phyloP scores from a whole-genome alignment of 768 basidiomycete species.

The Auricularia sp. region DNA sequence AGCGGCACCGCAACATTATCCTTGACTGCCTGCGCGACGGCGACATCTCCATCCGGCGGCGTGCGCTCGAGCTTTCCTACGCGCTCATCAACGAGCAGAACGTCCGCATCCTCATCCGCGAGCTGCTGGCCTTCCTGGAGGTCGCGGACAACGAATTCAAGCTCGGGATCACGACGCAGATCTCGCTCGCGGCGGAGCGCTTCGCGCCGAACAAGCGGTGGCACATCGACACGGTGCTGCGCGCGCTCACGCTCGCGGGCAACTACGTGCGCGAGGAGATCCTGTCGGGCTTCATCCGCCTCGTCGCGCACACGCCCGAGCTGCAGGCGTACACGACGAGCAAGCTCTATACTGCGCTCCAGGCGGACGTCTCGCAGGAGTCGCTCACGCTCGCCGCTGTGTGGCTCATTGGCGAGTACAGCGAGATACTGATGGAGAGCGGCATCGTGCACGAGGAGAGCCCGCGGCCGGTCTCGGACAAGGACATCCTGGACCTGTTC shows the following conservation, averaged over 20 bases:
- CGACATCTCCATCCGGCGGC: constrained; percentile 94
- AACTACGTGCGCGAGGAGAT: constrained; percentile 98
- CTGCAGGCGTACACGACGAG: constrained; percentile 92
- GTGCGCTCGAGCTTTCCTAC: constrained; percentile 93
- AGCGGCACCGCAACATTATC: constrained; percentile 94
- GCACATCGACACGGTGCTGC: constrained; percentile 96
- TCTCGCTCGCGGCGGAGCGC: constrained; percentile 87
- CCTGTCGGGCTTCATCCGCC: constrained; percentile 85
- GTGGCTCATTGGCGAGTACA: constrained; percentile 96
- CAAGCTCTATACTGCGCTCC: constrained; percentile 78
- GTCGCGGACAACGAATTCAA: constrained; percentile 99
- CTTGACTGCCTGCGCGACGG: constrained; percentile 99
- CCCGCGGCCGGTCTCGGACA: constrained; percentile 53
- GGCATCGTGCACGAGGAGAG: constrained; percentile 73
- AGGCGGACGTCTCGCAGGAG: constrained; percentile 90
- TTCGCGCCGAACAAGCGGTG: constrained; percentile 97
- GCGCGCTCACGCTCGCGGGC: constrained; percentile 88
- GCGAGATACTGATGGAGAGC: constrained; percentile 79
- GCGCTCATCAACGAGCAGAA: constrained; percentile 93
- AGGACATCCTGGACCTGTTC: constrained; percentile 77
- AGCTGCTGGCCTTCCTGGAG: constrained; percentile 91
- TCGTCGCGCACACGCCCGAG: constrained; percentile 95
- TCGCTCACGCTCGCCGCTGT: constrained; percentile 86
- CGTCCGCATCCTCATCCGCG: constrained; percentile 83
- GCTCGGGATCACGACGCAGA: constrained; percentile 94